These are phyloP conservation scores for Lactarius vividus DNA, from an alignment of 768 basidiomycete species.

Conservation along the genomic window DNA sequence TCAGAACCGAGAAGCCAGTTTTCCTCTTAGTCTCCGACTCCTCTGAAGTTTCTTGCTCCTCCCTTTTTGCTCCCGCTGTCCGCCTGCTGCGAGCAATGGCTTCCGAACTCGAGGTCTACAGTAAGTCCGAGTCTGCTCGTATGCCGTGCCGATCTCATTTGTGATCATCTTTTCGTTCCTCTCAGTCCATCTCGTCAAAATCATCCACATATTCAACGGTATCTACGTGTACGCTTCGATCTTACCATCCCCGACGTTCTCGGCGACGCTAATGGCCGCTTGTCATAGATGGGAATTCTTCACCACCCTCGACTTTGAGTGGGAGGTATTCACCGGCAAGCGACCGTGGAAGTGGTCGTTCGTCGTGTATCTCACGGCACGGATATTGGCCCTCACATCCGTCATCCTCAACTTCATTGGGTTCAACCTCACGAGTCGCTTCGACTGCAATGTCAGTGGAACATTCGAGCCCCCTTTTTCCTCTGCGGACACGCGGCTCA, in stretches of 20 bases:
- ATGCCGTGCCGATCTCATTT: not conserved
- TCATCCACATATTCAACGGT: slow-evolving; percentile 23
- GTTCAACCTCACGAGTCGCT: slow-evolving; percentile 13
- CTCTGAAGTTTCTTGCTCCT: not conserved
- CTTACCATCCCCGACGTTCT: not conserved
- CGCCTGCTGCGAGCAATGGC: slow-evolving; percentile 5
- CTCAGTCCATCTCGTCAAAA: slow-evolving; percentile 18
- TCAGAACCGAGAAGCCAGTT: slow-evolving; percentile 4
- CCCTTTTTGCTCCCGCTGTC: not conserved
- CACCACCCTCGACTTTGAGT: slow-evolving; percentile 25
- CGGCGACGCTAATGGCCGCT: not conserved
- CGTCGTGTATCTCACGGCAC: slow-evolving; percentile 16
- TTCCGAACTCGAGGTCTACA: slow-evolving; percentile 12
- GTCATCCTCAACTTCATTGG: slow-evolving; percentile 21
- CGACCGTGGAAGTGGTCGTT: slow-evolving; percentile 28
- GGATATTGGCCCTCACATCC: slow-evolving; percentile 14
- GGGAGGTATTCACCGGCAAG: slow-evolving; percentile 25
- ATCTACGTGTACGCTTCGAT: slow-evolving; percentile 21
- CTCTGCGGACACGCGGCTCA: not conserved
- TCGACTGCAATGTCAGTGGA: slow-evolving; percentile 24
- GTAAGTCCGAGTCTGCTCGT: not conserved
- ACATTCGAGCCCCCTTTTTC: not conserved
- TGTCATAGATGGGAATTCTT: slow-evolving; percentile 25
- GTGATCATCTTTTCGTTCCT: not conserved
- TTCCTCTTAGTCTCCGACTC: slow-evolving; percentile 21